Base-by-base conservation (phyloP, 768 basidiomycete species). In the Serendipita indica region DNA sequence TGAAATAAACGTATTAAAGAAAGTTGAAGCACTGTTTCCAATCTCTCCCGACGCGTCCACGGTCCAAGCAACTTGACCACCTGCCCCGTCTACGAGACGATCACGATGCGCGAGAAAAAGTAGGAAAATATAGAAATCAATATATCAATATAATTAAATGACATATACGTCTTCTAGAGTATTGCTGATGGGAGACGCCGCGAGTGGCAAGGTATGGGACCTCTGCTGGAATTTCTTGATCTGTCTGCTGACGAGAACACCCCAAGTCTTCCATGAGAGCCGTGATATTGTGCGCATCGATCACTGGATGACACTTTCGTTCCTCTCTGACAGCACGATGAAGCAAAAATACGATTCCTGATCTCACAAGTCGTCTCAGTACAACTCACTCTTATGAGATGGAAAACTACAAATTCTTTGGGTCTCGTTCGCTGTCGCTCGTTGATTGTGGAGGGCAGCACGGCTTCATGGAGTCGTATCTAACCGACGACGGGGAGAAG, bases 371-470 rank as follows among this genome's bases (percentile, higher is more conserved):
- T 52, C 80, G 93, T 16, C 78, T 99, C 30, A 93, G 93, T 27
- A 93, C 94, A 16, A 99, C 96, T 6, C 94, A 97, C 63, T 94
- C 20, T 10, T 54, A 98, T 69, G 92, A 98, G 61, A 94, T 97
- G 69, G 89, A 93, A 69, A 94, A 93, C 65, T 90, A 96, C 68
- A 91, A 98, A 62, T 86, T 92, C 39, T 98, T 99, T 70, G 93
- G 92, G 13, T 90, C 94, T 67, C 83, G 98, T 65, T 86, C 91
- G 62, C 81, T 99, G 69, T 94, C 94, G 68, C 77, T 97, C 3
- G 97, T 94, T 94, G 96, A 99, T 71, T 97, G 96, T 64, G 96
- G 94, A 39, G 96, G 96, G 5, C 96, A 99, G 71, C 91, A 96
- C 68, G 81, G 91, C 13, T 98, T 96, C 75, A 92, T 98, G 83